Base-by-base conservation (phyloP, 2,329 filamentous ascomycete genomes). In the Talaromyces funiculosus region DNA sequence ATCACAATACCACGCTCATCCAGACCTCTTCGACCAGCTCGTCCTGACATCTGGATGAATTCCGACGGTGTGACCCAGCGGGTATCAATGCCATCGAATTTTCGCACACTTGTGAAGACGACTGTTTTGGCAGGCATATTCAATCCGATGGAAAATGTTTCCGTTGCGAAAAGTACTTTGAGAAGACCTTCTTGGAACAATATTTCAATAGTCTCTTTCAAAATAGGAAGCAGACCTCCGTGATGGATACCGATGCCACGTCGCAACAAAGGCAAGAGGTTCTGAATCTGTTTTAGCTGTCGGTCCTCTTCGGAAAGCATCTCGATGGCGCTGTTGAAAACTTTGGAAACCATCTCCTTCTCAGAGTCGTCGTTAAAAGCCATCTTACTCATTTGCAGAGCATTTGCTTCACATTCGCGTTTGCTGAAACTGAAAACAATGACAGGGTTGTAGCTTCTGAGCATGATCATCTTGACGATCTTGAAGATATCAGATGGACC, bases 401-500 rank as follows among this genome's bases (percentile, higher is more conserved):
- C 94, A 74, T 94, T 87, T 64, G 87, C 86, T 77, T 99, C 94
- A 73, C 93, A 97, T 69, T 97, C 93, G 66, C 93, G 85, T 80
- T 99, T 99, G 82, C 92, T 97, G 80, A 99, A 99, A 76, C 93
- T 97, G 84, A 99, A 99, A 40, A 99, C 92, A 72, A 99, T 99
- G 68, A 97, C 94, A 0, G 94, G 94, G 70, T 99, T 97, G 77
- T 94, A 95, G 72, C 90, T 94, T 79, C 92, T 96, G 77, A 90
- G 84, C 88, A 99, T 96, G 67, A 97, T 96, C 94, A 99, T 99
- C 75, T 90, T 90, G 66, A 99, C 90, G 69, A 99, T 96, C 81
- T 97, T 97, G 80, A 91, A 92, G 63, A 99, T 96, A 75, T 99
- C 94, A 1, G 86, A 86, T 14, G 85, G 79, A 29, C 83, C 85